These are phyloP conservation scores for Mycena belliarum DNA, from an alignment of 768 basidiomycete species.

Conservation along the genomic window DNA sequence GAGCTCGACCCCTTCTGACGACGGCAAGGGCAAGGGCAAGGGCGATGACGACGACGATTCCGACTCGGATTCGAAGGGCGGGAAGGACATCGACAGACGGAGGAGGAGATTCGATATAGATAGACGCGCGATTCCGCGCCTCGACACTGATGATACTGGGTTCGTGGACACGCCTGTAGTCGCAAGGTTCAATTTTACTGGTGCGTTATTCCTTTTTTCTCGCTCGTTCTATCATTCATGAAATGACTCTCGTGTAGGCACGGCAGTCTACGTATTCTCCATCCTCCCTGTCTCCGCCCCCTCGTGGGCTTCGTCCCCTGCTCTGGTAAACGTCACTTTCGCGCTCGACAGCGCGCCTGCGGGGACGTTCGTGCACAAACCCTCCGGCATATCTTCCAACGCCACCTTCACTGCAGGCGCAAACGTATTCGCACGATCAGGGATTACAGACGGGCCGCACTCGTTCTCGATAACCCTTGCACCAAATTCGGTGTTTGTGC, in stretches of 20 bases:
- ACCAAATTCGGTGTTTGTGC: slow-evolving; percentile 46
- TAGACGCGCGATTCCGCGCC: slow-evolving; percentile 19
- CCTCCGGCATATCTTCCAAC: slow-evolving; percentile 14
- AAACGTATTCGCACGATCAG: slow-evolving; percentile 38
- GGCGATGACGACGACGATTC: too few relatives aligned
- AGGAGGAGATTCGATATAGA: too few relatives aligned
- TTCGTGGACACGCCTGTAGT: slow-evolving; percentile 34
- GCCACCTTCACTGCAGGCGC: slow-evolving; percentile 31
- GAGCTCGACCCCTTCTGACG: too few relatives aligned
- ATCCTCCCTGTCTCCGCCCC: slow-evolving; percentile 27
- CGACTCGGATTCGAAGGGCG: too few relatives aligned
- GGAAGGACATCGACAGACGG: too few relatives aligned
- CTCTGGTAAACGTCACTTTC: slow-evolving; percentile 46
- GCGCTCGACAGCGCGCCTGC: slow-evolving; percentile 38
- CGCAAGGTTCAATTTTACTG: slow-evolving; percentile 45
- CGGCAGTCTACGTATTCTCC: slow-evolving; percentile 49
- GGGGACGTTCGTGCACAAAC: slow-evolving; percentile 33
- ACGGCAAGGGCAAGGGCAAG: too few relatives aligned
- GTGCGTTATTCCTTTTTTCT: slow-evolving; percentile 25
- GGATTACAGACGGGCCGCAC: slow-evolving; percentile 41
- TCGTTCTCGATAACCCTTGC: slow-evolving; percentile 44
- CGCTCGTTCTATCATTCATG: not conserved
- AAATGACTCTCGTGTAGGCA: slow-evolving; percentile 33
- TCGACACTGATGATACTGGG: slow-evolving; percentile 31
- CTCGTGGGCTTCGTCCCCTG: slow-evolving; percentile 34